Evolutionary conservation across 441 rosid species (phyloP).

Genomic region (Macaranga tanarius): DNA sequence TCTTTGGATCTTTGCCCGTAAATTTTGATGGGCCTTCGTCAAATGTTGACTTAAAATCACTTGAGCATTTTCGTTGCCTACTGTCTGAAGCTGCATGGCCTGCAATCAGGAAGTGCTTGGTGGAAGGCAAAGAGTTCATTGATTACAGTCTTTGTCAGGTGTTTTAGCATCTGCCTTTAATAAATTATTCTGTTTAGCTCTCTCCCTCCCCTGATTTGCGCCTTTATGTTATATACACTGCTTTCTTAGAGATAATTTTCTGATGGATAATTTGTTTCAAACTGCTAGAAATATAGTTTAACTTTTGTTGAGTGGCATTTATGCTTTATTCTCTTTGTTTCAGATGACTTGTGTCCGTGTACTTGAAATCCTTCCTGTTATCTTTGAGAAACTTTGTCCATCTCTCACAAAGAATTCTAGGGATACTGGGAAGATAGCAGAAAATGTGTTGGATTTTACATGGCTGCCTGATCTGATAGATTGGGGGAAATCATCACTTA

Average conservation of each 20-base stretch:
- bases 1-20: constrained; percentile 41
- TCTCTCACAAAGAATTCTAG: constrained; percentile 30
- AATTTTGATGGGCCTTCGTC: constrained; percentile 33
- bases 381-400: constrained; percentile 57
- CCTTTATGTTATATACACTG: background rate
- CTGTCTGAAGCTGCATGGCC: constrained; percentile 79
- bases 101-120: constrained; percentile 66
- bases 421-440: constrained; percentile 38
- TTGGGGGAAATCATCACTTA: constrained; percentile 94
- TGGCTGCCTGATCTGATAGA: constrained; percentile 95
- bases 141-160: constrained; percentile 89
- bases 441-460: constrained; percentile 46
- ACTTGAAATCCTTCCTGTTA: constrained; percentile 86
- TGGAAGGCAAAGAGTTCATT: constrained; percentile 79
- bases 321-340: constrained; percentile 29
- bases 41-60: constrained; percentile 40
- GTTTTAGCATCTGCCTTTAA: constrained; percentile 21
- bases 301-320: constrained; percentile 1
- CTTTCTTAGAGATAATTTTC: constrained; percentile 2
- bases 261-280: background rate
- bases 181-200: constrained; percentile 16
- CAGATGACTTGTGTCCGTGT: constrained; percentile 97
- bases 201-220: constrained; percentile 14
- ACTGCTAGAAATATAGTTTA: background rate
- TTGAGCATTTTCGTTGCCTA: constrained; percentile 48